phyloP scores from a whole-genome alignment of 179 eudicot genomes.

The Carnegiea gigantea region DNA sequence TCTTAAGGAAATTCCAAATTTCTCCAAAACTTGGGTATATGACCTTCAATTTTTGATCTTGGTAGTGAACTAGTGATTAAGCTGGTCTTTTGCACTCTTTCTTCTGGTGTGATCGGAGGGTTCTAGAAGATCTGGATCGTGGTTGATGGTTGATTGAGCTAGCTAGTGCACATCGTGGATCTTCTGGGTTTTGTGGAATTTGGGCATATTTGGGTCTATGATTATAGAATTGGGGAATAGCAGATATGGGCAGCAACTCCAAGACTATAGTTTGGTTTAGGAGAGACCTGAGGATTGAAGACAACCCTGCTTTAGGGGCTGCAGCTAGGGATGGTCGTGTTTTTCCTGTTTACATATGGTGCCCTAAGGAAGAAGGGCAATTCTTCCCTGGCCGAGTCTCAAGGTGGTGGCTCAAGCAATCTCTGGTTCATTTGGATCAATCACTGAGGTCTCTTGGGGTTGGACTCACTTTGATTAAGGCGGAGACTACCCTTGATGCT shows the following conservation, averaged over 20 bases:
- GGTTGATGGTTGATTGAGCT: constrained; percentile 3
- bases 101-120: neutral
- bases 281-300: constrained; percentile 95
- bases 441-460: constrained; percentile 82
- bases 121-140: neutral
- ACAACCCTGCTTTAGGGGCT: constrained; percentile 86
- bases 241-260: constrained; percentile 47
- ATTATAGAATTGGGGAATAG: neutral
- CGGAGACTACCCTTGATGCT: constrained; percentile 76
- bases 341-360: constrained; percentile 82
- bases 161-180: neutral
- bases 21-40: neutral
- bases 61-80: neutral
- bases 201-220: neutral
- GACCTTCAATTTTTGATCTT: constrained; percentile 13
- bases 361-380: constrained; percentile 94
- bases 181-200: constrained; percentile 2
- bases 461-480: constrained; percentile 59
- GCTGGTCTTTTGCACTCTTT: neutral
- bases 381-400: constrained; percentile 94
- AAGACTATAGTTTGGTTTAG: constrained; percentile 94
- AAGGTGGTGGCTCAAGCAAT: constrained; percentile 97
- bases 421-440: constrained; percentile 65
- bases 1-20: constrained; percentile 6
- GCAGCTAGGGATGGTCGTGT: constrained; percentile 89